Base-by-base conservation (phyloP, 345 rosid species). In the Kandelia obovata region DNA sequence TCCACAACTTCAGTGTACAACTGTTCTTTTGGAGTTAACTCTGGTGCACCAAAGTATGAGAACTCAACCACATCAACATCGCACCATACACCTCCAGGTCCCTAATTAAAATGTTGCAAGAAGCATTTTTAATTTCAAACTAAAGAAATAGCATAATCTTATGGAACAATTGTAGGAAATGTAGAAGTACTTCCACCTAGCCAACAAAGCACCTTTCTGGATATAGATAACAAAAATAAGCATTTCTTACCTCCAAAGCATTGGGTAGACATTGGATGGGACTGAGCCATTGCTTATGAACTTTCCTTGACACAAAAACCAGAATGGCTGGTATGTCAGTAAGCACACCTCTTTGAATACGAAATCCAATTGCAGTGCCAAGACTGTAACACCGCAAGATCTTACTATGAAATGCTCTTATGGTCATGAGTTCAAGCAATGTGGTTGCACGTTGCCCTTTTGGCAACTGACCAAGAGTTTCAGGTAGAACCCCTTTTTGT, bases 51-150 rank as follows among this genome's bases (percentile, higher is more conserved):
- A 61, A 78, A 89, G 72, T 94, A 94, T 0, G 98, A 89, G 82
- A 94, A 94, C 77, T 94, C 97, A 68, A 94, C 96, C 62, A 94
- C 98, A 82, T 94, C 98, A 26, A 91, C 92, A 77, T 91, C 96
- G 75, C 98, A 91, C 98, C 98, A 94, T 58, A 94, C 90, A 69
- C 96, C 97, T 76, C 98, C 98, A 19, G 98, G 96, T 47, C 97
- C 97, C 98, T 94, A 76, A 62, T 47, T 64, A 56, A 21, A 56
- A 55, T 16, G 27, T n/a, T 23, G 58, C 27, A 55, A 2, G 28
- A 7, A 5, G 58, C 46, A 39, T 39, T n/a, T 55, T 23, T 23
- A 2, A 55, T 21, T 55, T 28, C 27, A 55, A 55, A 55, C 13
- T 55, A 3, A 7, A 7, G 16, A 23, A 55, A 55, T 39, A 39